Evolutionary conservation across 2,329 filamentous ascomycete genomes (phyloP).

Genomic region (Pyrenophora graminea): DNA sequence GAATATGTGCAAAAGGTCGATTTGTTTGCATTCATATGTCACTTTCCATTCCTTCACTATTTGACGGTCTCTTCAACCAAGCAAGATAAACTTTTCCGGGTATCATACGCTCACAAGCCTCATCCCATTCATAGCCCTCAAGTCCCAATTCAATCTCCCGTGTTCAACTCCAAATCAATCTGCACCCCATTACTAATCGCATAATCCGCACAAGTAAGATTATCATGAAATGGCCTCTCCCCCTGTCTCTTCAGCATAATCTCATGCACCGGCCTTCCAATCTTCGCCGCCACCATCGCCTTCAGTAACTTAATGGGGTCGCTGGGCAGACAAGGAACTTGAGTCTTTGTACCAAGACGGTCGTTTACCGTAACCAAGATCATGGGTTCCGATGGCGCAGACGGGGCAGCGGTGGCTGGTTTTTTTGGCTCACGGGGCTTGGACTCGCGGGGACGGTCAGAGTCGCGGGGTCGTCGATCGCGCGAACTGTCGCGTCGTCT

Average conservation of each 20-base stretch:
- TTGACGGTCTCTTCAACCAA: no score
- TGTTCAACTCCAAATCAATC: constrained; percentile 52
- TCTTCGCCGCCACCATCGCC: constrained; percentile 84
- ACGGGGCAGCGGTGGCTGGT: constrained; percentile 27
- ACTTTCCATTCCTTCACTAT: neutral
- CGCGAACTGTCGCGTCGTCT: constrained; percentile 2
- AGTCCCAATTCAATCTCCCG: constrained; percentile 32
- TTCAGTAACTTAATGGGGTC: constrained; percentile 89
- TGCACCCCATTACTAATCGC: constrained; percentile 88
- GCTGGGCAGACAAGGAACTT: constrained; percentile 83
- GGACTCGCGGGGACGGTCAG: constrained; percentile 11
- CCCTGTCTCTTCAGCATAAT: constrained; percentile 91
- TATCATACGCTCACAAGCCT: no score
- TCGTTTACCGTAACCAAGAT: constrained; percentile 95
- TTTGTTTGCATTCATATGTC: no score
- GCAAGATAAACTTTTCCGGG: no score
- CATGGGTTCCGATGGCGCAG: constrained; percentile 68
- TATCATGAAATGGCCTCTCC: constrained; percentile 91
- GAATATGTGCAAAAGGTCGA: neutral
- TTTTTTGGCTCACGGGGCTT: constrained; percentile 22
- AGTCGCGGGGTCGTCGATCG: constrained; percentile 1
- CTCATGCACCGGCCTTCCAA: constrained; percentile 86
- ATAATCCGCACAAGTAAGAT: constrained; percentile 85
- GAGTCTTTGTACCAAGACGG: constrained; percentile 91
- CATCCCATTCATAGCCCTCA: no score